Conservation (phyloP, 73 alveolate genomes). For the Paramecium biaurelia region DNA sequence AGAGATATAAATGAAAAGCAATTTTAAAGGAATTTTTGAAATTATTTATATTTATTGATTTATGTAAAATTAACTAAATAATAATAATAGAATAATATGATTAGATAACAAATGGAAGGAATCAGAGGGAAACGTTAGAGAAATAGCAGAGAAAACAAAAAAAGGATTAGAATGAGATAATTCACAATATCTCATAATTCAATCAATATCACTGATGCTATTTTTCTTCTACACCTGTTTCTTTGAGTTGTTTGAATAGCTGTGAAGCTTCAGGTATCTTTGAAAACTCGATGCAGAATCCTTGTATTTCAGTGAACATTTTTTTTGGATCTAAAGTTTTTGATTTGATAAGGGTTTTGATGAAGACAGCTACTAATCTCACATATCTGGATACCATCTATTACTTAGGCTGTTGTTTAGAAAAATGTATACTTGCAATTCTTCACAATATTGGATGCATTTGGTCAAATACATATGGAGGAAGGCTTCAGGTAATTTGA, state of each 20-base stretch:
- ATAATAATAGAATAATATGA: background rate
- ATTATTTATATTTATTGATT: too few species aligned
- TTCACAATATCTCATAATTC: background rate
- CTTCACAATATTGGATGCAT: conserved; percentile 13
- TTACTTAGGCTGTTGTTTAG: background rate
- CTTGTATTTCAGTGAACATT: background rate
- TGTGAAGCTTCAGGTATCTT: conserved; percentile 2
- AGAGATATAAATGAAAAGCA: background rate
- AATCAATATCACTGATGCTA: background rate
- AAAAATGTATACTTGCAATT: background rate
- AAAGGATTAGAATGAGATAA: background rate
- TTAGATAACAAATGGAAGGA: background rate
- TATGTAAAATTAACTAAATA: too few species aligned
- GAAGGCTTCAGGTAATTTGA: conserved; percentile 13
- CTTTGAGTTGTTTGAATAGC: background rate
- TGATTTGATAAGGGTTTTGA: background rate
- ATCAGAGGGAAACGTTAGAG: background rate
- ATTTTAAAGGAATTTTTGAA: background rate
- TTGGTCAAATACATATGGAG: background rate
- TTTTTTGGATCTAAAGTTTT: background rate
- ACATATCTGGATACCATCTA: background rate
- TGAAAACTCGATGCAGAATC: conserved; percentile 18
- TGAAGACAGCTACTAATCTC: background rate
- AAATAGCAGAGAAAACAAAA: background rate
- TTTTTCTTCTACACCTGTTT: background rate